phyloP scores from a whole-genome alignment of 192 early-diverging fungal species.

The Bifiguratus adelaidae region DNA sequence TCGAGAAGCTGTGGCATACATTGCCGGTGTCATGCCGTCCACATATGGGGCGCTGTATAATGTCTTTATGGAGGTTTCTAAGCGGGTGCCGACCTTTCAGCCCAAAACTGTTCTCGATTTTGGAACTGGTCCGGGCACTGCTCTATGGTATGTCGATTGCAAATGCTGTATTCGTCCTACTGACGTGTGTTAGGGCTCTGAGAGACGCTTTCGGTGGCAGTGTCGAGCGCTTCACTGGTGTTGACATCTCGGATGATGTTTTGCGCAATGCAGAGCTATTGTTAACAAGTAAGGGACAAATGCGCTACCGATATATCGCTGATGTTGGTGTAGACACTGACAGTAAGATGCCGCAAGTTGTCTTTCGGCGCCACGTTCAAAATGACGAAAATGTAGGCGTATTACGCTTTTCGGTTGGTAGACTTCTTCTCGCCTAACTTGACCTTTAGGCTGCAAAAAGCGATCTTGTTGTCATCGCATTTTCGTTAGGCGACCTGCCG shows the following conservation, averaged over 20 bases:
- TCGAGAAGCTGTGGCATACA: constrained; percentile 61
- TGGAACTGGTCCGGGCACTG: constrained; percentile 76
- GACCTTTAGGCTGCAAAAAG: constrained; percentile 12
- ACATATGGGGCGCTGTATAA: constrained; percentile 59
- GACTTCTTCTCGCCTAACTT: not conserved
- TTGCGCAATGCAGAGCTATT: constrained; percentile 51
- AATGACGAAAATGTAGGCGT: constrained; percentile 24
- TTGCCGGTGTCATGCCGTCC: constrained; percentile 48
- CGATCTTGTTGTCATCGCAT: constrained; percentile 69
- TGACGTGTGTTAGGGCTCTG: constrained; percentile 33
- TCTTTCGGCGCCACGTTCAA: constrained; percentile 55
- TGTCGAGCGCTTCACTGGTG: constrained; percentile 38
- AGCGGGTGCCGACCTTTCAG: constrained; percentile 47
- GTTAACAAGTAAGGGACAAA: constrained; percentile 13
- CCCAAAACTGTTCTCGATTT: constrained; percentile 65
- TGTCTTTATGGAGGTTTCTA: constrained; percentile 50
- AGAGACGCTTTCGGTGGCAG: constrained; percentile 38
- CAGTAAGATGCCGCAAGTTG: constrained; percentile 14
- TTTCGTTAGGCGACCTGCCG: constrained; percentile 63
- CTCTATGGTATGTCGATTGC: constrained; percentile 42
- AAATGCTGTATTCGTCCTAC: not conserved
- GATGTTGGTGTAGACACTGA: not conserved
- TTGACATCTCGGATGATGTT: constrained; percentile 76
- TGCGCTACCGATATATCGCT: not conserved
- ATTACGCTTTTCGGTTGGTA: not conserved